Evolutionary conservation across 2,329 filamentous ascomycete genomes (phyloP), one percentile per base, ranked within the genome.

Genomic region (Clarireedia monteithiana): DNA sequence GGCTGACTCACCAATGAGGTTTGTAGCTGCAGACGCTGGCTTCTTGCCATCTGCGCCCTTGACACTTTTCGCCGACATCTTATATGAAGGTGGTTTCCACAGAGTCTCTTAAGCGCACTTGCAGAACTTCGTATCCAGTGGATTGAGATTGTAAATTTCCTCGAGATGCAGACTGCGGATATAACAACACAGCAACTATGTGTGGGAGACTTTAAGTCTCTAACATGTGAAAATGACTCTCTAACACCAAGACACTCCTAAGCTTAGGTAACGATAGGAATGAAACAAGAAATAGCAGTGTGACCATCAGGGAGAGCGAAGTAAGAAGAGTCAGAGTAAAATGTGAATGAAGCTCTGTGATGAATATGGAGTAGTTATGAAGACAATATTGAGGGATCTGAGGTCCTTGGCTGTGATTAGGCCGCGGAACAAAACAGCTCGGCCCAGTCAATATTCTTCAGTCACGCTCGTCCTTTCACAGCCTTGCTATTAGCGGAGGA

Each of bases 21-120:
- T 96, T 48, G 89, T 91, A 46, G 91, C 91, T 61, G 85, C 88
- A 55, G 91, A 91, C 58, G 91, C 83, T 66, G 89, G 87, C 77
- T 86, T 83, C 77, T 88, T 92, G 75, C 66, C 78, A 67, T 77
- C 75, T 60, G 77, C 74, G 52, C 78, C 78, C 66, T 77, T 75
- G 59, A 72, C 75, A 61, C 72, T 77, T 68, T 83, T 84, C 58
- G 82, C 79, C 58, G 81, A 80, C 82, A 86, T 85, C 0, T 48
- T 62, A 57, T 50, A 45, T 20, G 27, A 20, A 24, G 2, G 10
- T 12, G 10, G 30, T 34, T 34, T 34, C 30, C 30, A 12, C 30
- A 9, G 26, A 24, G 27, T 26, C 47, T 36, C 39, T 45, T 46
- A 36, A 15, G n/a, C 38, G 48, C 20, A 44, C 40, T 17, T 44